A percentile compares a stretch with the other conserved stretches of the same genome.
Conservation (phyloP, 352 stramenopile genomes). For the Phytophthora ramorum region DNA sequence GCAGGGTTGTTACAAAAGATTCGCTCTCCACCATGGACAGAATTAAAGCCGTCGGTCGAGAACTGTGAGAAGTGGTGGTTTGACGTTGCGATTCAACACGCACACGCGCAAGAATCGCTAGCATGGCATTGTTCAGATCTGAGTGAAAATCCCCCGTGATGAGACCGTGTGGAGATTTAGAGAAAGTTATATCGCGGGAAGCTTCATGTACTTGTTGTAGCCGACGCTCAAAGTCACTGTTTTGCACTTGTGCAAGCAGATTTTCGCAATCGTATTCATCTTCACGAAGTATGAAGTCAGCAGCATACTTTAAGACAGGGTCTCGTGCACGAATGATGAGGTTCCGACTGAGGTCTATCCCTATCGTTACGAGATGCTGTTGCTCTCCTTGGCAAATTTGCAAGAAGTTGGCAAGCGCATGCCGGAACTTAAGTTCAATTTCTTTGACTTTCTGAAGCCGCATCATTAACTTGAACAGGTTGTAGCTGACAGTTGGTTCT, state of each 20-base stretch:
- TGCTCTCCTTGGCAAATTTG: slow-evolving; percentile 53
- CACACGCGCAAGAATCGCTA: slow-evolving; percentile 42
- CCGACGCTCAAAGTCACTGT: slow-evolving; percentile 1
- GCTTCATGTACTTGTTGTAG: slow-evolving; percentile 26
- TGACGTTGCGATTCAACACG: slow-evolving; percentile 33
- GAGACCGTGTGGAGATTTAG: slow-evolving; percentile 32
- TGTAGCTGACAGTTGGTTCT: slow-evolving; percentile 34
- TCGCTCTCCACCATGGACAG: slow-evolving; percentile 67
- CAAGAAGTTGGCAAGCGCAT: slow-evolving; percentile 48
- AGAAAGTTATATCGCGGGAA: slow-evolving; percentile 38
- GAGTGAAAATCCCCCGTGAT: slow-evolving; percentile 51
- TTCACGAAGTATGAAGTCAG: slow-evolving; percentile 55
- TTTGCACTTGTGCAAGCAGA: slow-evolving; percentile 28
- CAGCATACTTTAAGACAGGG: slow-evolving; percentile 61
- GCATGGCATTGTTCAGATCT: slow-evolving; percentile 42
- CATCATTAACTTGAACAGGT: slow-evolving; percentile 57
- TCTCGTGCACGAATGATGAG: slow-evolving; percentile 59
- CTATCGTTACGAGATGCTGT: slow-evolving; percentile 51
- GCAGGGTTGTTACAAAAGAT: slow-evolving; percentile 53
- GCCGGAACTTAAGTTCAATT: slow-evolving; percentile 57
- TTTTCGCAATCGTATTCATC: slow-evolving; percentile 57
- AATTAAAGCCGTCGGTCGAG: slow-evolving; percentile 22
- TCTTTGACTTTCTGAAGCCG: slow-evolving; percentile 51
- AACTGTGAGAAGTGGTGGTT: slow-evolving; percentile 14
- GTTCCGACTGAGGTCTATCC: slow-evolving; percentile 27